phyloP scores from a whole-genome alignment of 2,329 filamentous ascomycete genomes.

The Fusarium graminum region DNA sequence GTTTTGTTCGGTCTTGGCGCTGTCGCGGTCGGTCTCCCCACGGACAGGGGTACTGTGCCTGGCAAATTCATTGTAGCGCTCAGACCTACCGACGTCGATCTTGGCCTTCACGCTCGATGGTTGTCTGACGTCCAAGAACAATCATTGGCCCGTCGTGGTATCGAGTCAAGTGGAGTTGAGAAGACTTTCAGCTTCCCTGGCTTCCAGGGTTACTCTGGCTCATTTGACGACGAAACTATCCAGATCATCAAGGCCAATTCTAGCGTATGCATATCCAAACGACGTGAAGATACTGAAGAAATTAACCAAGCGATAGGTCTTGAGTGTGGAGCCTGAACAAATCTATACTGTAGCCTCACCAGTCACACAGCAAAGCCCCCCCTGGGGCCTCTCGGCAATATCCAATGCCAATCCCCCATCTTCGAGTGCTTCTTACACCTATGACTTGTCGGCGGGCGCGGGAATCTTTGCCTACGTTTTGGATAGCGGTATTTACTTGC shows the following conservation, averaged over 20 bases:
- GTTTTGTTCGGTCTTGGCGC: background rate
- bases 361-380: slow-evolving; percentile 11
- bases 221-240: slow-evolving; percentile 7
- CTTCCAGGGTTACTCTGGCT: slow-evolving; percentile 9
- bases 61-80: slow-evolving; percentile 11
- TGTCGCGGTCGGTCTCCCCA: background rate
- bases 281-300: accelerated
- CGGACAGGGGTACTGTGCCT: background rate
- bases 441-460: slow-evolving; percentile 19
- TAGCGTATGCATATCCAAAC: background rate
- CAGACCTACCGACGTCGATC: background rate
- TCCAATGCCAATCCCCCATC: slow-evolving; percentile 20
- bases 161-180: background rate
- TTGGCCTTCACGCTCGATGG: slow-evolving; percentile 4
- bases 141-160: background rate
- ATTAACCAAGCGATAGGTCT: background rate
- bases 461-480: slow-evolving; percentile 22
- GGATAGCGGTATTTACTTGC: slow-evolving; percentile 9
- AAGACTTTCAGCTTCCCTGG: slow-evolving; percentile 11
- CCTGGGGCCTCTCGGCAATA: slow-evolving; percentile 10
- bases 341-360: background rate
- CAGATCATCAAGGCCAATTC: slow-evolving; percentile 17
- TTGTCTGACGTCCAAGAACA: background rate
- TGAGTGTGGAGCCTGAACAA: slow-evolving; percentile 3
- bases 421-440: slow-evolving; percentile 5